Percentiles rank a stretch among this genome's conserved stretches.
phyloP scores from a whole-genome alignment of 768 basidiomycete species.

The Russula virescens region DNA sequence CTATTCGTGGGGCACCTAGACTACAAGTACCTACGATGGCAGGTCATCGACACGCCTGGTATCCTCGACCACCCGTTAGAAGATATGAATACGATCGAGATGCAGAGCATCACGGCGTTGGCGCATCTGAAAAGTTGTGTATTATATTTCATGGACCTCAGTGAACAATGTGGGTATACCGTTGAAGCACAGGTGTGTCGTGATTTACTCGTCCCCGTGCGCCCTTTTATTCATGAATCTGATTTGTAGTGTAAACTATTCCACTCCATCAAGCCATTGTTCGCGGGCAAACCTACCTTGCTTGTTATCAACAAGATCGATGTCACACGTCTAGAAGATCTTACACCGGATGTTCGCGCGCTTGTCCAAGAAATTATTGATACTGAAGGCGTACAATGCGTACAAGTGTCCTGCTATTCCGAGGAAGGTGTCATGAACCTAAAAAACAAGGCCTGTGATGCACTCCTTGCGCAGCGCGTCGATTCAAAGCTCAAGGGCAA shows the following conservation, averaged over 20 bases:
- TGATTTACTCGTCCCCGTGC: background rate
- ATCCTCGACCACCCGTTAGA: conserved; percentile 97
- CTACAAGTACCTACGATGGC: conserved; percentile 99
- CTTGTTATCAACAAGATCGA: conserved; percentile 99
- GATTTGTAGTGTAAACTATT: conserved; percentile 84
- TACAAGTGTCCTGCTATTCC: conserved; percentile 90
- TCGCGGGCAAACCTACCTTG: conserved; percentile 85
- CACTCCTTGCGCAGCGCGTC: conserved; percentile 90
- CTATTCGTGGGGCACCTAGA: conserved; percentile 98
- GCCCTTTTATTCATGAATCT: conserved; percentile 5
- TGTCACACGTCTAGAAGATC: conserved; percentile 81
- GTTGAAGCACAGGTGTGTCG: conserved; percentile 85
- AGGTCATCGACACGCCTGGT: conserved; percentile 98
- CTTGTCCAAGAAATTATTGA: conserved; percentile 87
- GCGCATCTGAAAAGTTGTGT: conserved; percentile 93
- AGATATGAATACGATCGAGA: conserved; percentile 99
- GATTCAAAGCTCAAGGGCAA: conserved; percentile 90
- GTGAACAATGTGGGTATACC: conserved; percentile 96
- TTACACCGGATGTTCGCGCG: conserved; percentile 65
- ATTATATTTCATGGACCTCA: conserved; percentile 98
- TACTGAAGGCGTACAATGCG: conserved; percentile 58
- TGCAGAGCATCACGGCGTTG: conserved; percentile 98
- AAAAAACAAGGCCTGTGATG: conserved; percentile 93
- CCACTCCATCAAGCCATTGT: conserved; percentile 98
- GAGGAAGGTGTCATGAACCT: conserved; percentile 98